These are phyloP conservation scores for Nicotiana rustica DNA, from an alignment of 305 asterid species.

Conservation along the genomic window DNA sequence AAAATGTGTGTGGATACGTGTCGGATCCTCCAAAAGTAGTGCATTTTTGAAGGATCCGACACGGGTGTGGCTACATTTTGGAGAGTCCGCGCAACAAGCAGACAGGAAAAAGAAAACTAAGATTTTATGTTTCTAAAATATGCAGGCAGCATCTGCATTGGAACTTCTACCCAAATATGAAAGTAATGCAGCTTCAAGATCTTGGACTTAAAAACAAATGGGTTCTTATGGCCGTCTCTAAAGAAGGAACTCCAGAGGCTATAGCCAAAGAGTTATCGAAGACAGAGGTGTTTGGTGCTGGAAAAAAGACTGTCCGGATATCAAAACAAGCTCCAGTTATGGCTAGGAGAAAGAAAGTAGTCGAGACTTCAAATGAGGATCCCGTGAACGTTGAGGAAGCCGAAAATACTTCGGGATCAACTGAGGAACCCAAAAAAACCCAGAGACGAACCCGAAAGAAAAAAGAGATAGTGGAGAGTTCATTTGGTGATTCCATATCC, in stretches of 20 bases:
- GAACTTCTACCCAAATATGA: slow-evolving; percentile 47
- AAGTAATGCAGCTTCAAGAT: slow-evolving; percentile 58
- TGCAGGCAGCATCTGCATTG: slow-evolving; percentile 67
- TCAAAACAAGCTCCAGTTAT: slow-evolving; percentile 61
- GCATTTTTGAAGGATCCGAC: too few species aligned
- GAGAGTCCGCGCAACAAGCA: too few species aligned
- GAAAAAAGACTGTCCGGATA: slow-evolving; percentile 55
- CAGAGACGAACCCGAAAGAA: slow-evolving; percentile 56
- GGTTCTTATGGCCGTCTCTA: slow-evolving; percentile 61
- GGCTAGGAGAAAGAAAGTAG: slow-evolving; percentile 54
- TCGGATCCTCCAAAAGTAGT: too few species aligned
- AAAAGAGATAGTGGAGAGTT: slow-evolving; percentile 48
- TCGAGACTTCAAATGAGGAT: slow-evolving; percentile 50
- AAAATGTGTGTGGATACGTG: too few species aligned
- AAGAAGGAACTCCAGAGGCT: slow-evolving; percentile 48
- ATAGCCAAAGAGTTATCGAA: slow-evolving; percentile 54
- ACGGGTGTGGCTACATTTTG: too few species aligned
- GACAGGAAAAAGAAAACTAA: background rate
- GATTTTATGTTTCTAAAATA: slow-evolving; percentile 32
- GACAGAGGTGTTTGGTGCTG: slow-evolving; percentile 55
- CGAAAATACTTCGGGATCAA: slow-evolving; percentile 44
- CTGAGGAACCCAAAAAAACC: slow-evolving; percentile 51
- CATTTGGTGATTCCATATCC: slow-evolving; percentile 49
- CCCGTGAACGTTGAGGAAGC: slow-evolving; percentile 46
- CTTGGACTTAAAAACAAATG: slow-evolving; percentile 50